Evolutionary conservation across 495 filamentous ascomycete species (phyloP).

Genomic region (Aspergillus haitiensis): DNA sequence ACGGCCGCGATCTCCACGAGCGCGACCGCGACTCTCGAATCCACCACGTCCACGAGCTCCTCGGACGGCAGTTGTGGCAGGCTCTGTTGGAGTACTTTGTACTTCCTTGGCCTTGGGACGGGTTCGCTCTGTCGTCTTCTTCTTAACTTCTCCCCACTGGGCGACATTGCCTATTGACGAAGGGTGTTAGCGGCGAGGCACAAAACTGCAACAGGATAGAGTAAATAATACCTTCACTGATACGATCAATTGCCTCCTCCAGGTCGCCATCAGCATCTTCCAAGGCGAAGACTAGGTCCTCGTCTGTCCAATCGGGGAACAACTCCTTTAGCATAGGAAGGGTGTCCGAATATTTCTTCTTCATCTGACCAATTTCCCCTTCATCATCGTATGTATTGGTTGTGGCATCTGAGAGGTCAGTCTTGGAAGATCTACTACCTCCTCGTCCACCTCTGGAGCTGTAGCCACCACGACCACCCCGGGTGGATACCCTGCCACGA

Average conservation of each 20-base stretch:
- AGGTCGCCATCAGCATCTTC: slow-evolving; percentile 91
- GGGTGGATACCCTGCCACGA: slow-evolving; percentile 77
- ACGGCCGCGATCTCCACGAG: slow-evolving; percentile 73
- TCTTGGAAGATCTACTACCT: slow-evolving; percentile 67
- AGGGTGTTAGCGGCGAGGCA: slow-evolving; percentile 11
- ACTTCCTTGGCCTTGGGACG: slow-evolving; percentile 81
- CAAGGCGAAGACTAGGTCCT: slow-evolving; percentile 86
- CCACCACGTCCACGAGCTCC: slow-evolving; percentile 66
- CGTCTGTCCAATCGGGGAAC: slow-evolving; percentile 88
- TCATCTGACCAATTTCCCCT: slow-evolving; percentile 86
- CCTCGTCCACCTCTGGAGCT: slow-evolving; percentile 69
- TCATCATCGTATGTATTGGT: slow-evolving; percentile 70
- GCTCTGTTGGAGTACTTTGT: slow-evolving; percentile 52
- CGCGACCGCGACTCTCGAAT: slow-evolving; percentile 65
- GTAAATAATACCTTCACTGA: slow-evolving; percentile 72
- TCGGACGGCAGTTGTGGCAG: slow-evolving; percentile 52
- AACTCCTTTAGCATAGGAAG: slow-evolving; percentile 80
- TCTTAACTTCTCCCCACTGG: slow-evolving; percentile 95
- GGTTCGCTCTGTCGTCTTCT: slow-evolving; percentile 79
- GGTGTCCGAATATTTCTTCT: slow-evolving; percentile 77
- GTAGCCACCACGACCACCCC: slow-evolving; percentile 82
- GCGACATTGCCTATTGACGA: slow-evolving; percentile 70
- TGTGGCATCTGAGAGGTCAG: slow-evolving; percentile 56
- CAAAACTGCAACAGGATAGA: background rate
- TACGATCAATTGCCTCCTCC: slow-evolving; percentile 78